These are phyloP conservation scores for Mortierella antarctica DNA, from an alignment of 192 early-diverging fungal genomes.

Conservation along the genomic window DNA sequence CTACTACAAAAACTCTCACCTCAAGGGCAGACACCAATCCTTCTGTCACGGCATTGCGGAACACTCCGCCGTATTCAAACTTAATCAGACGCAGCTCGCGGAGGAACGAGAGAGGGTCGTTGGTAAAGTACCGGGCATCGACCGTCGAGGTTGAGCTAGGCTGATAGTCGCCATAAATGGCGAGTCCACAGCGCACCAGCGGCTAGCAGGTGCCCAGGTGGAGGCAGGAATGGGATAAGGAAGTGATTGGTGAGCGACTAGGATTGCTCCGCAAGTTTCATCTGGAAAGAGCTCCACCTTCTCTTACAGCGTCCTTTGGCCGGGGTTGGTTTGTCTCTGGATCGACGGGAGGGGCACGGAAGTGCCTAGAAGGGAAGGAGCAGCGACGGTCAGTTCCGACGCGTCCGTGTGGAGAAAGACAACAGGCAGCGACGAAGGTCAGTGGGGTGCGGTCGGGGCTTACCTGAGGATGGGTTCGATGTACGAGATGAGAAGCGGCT, in stretches of 20 bases:
- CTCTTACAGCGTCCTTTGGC: conserved; percentile 64
- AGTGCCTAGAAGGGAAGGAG: conserved; percentile 49
- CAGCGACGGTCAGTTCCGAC: too few relatives aligned
- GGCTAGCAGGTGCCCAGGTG: conserved; percentile 46
- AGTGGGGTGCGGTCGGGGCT: neutral
- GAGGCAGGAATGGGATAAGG: neutral
- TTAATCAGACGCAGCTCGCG: conserved; percentile 55
- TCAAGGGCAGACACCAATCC: conserved; percentile 73
- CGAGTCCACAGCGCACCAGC: conserved; percentile 64
- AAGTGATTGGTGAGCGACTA: neutral
- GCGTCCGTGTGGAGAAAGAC: too few relatives aligned
- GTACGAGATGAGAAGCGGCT: conserved; percentile 58
- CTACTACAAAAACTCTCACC: conserved; percentile 30
- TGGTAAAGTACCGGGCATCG: conserved; percentile 62
- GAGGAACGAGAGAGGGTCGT: conserved; percentile 58
- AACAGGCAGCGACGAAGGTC: neutral
- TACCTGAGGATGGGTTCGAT: conserved; percentile 67
- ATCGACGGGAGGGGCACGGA: conserved; percentile 61
- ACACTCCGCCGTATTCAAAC: conserved; percentile 65
- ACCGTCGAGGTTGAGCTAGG: conserved; percentile 59
- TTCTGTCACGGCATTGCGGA: conserved; percentile 69
- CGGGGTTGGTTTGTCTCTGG: conserved; percentile 59
- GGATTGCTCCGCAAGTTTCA: neutral
- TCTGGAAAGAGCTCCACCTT: neutral
- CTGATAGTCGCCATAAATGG: conserved; percentile 66